phyloP scores from a whole-genome alignment of 129 eudicot species.

The Apium graveolens region DNA sequence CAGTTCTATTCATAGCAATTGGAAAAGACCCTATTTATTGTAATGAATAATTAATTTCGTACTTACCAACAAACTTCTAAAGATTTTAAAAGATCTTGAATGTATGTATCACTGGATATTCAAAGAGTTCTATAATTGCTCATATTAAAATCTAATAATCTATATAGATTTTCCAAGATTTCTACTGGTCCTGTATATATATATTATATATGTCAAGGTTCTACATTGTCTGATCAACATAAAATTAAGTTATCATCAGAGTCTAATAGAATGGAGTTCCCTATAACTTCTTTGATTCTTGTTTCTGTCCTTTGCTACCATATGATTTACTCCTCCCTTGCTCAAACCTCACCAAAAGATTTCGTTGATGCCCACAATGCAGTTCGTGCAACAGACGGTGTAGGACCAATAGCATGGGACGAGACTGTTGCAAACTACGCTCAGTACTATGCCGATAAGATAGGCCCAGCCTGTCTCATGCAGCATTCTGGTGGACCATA shows the following conservation, averaged over 20 bases:
- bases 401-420: constrained; percentile 44
- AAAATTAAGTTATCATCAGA: not conserved
- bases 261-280: not conserved
- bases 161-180: too few relatives aligned
- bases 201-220: too few relatives aligned
- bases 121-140: too few relatives aligned
- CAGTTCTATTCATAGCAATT: too few relatives aligned
- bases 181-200: too few relatives aligned
- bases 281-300: not conserved
- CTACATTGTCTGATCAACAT: too few relatives aligned
- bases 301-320: not conserved
- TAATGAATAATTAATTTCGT: too few relatives aligned
- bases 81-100: too few relatives aligned
- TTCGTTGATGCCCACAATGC: constrained; percentile 39
- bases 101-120: too few relatives aligned
- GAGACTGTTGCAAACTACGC: constrained; percentile 39
- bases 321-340: constrained; percentile 1
- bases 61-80: too few relatives aligned
- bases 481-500: constrained; percentile 38
- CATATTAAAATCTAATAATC: too few relatives aligned
- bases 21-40: too few relatives aligned
- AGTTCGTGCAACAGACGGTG: constrained; percentile 43
- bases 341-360: constrained; percentile 25
- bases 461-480: constrained; percentile 21
- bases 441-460: constrained; percentile 25